Conservation (phyloP, 345 rosid species). For the Hypericum perforatum region DNA sequence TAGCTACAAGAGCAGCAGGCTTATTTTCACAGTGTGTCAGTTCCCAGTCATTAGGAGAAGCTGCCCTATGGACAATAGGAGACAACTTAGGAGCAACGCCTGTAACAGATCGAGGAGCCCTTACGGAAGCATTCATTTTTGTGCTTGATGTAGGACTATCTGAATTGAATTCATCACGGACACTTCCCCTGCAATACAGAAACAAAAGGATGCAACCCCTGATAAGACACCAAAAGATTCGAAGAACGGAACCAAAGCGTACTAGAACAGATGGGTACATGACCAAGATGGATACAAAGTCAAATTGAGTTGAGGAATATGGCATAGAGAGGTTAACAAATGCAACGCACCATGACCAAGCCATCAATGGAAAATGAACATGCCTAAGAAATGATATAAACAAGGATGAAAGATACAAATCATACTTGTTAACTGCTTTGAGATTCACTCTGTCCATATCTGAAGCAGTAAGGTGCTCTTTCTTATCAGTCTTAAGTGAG, state of each 20-base stretch:
- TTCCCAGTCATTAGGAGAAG: slow-evolving; percentile 73
- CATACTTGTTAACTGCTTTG: slow-evolving; percentile 75
- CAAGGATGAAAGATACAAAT: slow-evolving; percentile 9
- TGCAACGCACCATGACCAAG: too few species aligned
- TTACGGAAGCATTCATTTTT: slow-evolving; percentile 49
- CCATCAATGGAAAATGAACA: background rate
- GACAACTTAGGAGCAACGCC: slow-evolving; percentile 56
- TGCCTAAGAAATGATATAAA: slow-evolving; percentile 6
- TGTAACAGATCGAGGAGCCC: slow-evolving; percentile 71
- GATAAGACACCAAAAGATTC: background rate
- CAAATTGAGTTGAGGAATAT: too few species aligned
- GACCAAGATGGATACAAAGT: too few species aligned
- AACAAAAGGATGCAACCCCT: slow-evolving; percentile 5
- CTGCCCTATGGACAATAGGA: slow-evolving; percentile 50
- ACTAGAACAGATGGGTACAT: too few species aligned
- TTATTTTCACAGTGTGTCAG: slow-evolving; percentile 68
- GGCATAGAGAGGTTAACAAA: too few species aligned
- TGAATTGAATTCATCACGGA: slow-evolving; percentile 59
- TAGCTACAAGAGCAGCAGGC: slow-evolving; percentile 57
- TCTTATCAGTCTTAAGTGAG: slow-evolving; percentile 54
- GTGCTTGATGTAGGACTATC: slow-evolving; percentile 58
- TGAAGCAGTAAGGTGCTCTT: slow-evolving; percentile 57
- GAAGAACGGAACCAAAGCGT: too few species aligned
- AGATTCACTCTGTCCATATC: slow-evolving; percentile 75
- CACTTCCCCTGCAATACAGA: slow-evolving; percentile 41